These are phyloP conservation scores for Mycena haematopus DNA, from an alignment of 768 basidiomycete genomes.

Conservation along the genomic window DNA sequence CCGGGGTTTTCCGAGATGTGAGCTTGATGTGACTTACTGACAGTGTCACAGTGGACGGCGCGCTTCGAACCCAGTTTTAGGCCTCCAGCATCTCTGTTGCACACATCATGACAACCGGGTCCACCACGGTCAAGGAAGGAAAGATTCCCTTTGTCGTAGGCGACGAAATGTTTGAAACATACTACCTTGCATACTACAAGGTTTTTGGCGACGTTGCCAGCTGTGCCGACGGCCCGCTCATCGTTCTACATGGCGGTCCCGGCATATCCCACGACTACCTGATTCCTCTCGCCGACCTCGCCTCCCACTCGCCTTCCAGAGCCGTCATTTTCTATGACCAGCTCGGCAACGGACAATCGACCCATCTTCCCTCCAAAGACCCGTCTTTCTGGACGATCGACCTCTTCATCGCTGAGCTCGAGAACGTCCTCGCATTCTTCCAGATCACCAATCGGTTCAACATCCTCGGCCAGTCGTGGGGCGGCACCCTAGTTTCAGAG, in stretches of 20 bases:
- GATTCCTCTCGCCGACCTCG: constrained; percentile 46
- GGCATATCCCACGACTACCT: constrained; percentile 55
- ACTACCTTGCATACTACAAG: constrained; percentile 54
- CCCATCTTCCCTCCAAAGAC: constrained; percentile 52
- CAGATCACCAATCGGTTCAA: too few species aligned
- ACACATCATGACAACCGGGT: too few species aligned
- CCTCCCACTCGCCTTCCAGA: constrained; percentile 34
- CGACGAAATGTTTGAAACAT: constrained; percentile 42
- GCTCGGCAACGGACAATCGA: constrained; percentile 58
- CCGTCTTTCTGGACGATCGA: constrained; percentile 46
- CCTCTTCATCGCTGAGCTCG: constrained; percentile 38
- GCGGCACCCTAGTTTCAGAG: constrained; percentile 48
- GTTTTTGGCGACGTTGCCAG: constrained; percentile 36
- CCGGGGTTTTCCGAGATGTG: too few species aligned
- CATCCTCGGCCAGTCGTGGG: constrained; percentile 11
- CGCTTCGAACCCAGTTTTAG: too few species aligned
- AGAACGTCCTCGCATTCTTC: constrained; percentile 15
- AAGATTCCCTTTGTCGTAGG: constrained; percentile 29
- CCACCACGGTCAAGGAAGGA: too few species aligned
- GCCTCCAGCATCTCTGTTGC: too few species aligned
- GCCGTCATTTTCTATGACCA: constrained; percentile 63
- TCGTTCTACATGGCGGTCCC: constrained; percentile 59
- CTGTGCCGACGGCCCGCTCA: constrained; percentile 40
- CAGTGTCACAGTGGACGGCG: too few species aligned
- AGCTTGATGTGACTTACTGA: too few species aligned